Evolutionary conservation across 768 basidiomycete genomes (phyloP).

Genomic region (Russula virescens): DNA sequence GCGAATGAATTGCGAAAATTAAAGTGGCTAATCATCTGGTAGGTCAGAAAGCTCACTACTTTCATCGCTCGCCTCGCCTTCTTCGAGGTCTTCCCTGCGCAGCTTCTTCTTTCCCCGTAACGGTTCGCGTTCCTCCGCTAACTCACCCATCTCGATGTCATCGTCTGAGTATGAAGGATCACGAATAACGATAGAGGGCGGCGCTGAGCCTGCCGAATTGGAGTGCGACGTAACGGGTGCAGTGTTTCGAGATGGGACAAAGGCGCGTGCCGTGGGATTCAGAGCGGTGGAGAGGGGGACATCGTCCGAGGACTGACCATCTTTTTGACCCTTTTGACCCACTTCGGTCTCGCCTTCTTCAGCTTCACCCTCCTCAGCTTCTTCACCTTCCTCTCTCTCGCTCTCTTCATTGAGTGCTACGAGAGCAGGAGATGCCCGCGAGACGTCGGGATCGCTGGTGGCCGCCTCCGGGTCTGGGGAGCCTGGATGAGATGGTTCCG

Average conservation of each 20-base stretch:
- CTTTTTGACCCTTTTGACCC: slow-evolving; percentile 35
- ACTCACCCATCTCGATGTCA: slow-evolving; percentile 91
- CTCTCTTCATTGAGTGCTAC: slow-evolving; percentile 34
- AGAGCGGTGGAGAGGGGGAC: slow-evolving; percentile 29
- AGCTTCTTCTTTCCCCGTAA: slow-evolving; percentile 45
- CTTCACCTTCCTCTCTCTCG: slow-evolving; percentile 31
- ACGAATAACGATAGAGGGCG: slow-evolving; percentile 22
- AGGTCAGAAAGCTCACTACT: slow-evolving; percentile 75
- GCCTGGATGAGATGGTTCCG: slow-evolving; percentile 32
- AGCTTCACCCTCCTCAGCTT: slow-evolving; percentile 33
- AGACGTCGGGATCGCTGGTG: slow-evolving; percentile 30
- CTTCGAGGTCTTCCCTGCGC: slow-evolving; percentile 67
- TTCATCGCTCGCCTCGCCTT: slow-evolving; percentile 79
- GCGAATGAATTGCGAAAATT: background rate
- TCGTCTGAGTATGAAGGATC: slow-evolving; percentile 33
- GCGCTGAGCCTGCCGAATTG: slow-evolving; percentile 16
- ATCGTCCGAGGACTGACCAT: slow-evolving; percentile 31
- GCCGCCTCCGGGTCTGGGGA: slow-evolving; percentile 18
- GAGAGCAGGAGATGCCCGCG: slow-evolving; percentile 46
- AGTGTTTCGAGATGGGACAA: slow-evolving; percentile 31
- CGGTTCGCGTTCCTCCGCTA: slow-evolving; percentile 63
- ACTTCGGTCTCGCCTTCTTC: slow-evolving; percentile 42
- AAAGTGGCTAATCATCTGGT: slow-evolving; percentile 45
- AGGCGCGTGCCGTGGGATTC: slow-evolving; percentile 33
- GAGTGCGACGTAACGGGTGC: slow-evolving; percentile 13